Evolutionary conservation across 1,139 yeast genomes (phyloP).

Genomic region (Candida sp.): DNA sequence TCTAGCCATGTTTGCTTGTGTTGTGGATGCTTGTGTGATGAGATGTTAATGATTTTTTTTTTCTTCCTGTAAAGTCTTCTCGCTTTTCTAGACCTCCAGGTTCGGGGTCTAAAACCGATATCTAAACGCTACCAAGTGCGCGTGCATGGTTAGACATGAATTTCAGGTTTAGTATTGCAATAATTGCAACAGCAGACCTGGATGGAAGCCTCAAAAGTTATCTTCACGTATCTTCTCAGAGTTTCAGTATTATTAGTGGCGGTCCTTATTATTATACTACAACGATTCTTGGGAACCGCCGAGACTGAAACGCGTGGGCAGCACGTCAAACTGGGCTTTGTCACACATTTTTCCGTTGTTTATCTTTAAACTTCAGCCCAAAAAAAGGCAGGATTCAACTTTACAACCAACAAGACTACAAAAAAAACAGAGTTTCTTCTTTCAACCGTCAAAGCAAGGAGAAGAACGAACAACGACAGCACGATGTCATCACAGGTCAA

Average conservation of each 20-base stretch:
- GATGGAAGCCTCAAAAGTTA: no score
- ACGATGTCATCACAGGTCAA: neutral
- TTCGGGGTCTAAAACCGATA: no score
- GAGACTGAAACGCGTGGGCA: neutral
- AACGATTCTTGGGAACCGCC: neutral
- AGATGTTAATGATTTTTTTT: conserved; percentile 4
- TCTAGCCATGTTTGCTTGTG: conserved; percentile 65
- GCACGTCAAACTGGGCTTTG: neutral
- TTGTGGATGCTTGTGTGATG: neutral
- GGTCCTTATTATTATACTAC: neutral
- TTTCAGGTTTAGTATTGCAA: no score
- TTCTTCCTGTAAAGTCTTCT: neutral
- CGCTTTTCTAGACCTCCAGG: neutral
- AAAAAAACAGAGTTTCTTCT: no score
- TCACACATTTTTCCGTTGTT: neutral
- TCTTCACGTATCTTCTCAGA: no score
- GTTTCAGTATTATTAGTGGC: no score
- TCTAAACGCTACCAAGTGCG: neutral
- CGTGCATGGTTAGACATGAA: no score
- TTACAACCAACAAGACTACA: conserved; percentile 3
- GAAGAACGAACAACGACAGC: neutral
- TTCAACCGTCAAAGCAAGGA: neutral
- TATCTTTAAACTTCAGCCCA: neutral
- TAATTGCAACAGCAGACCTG: no score
- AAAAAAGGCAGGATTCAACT: neutral